phyloP scores from a whole-genome alignment of 768 basidiomycete genomes.

The Termitomyces sp. region DNA sequence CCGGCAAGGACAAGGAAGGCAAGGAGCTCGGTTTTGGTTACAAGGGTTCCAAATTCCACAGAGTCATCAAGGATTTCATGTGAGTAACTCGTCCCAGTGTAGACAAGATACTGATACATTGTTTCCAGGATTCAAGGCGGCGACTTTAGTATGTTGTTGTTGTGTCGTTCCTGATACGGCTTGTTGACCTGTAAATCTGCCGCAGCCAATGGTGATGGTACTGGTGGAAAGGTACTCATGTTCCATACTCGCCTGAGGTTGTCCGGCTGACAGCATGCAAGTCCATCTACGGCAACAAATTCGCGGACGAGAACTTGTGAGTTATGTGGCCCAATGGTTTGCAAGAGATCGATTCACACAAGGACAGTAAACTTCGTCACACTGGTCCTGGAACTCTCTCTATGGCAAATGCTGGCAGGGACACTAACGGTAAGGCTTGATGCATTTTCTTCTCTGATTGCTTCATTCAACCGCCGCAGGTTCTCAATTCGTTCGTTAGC shows the following conservation, averaged over 20 bases:
- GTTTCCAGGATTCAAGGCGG: slow-evolving; percentile 87
- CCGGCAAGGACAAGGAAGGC: slow-evolving; percentile 79
- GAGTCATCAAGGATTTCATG: slow-evolving; percentile 95
- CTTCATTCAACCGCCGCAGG: slow-evolving; percentile 36
- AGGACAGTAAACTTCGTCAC: slow-evolving; percentile 87
- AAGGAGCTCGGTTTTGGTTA: slow-evolving; percentile 82
- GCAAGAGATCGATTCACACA: slow-evolving; percentile 1
- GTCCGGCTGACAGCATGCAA: slow-evolving; percentile 23
- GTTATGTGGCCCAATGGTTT: slow-evolving; percentile 19
- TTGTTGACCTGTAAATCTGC: slow-evolving; percentile 16
- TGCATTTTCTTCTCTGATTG: background rate
- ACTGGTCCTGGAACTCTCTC: slow-evolving; percentile 83
- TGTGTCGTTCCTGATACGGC: background rate
- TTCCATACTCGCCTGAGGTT: background rate
- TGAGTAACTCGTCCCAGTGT: slow-evolving; percentile 25
- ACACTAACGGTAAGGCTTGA: slow-evolving; percentile 74
- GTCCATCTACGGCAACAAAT: slow-evolving; percentile 90
- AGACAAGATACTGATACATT: background rate
- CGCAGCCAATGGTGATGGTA: slow-evolving; percentile 79
- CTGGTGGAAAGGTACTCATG: slow-evolving; percentile 75
- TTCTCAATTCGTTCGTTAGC: slow-evolving; percentile 77
- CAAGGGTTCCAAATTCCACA: slow-evolving; percentile 96
- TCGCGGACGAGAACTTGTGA: slow-evolving; percentile 96
- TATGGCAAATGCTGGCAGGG: slow-evolving; percentile 92
- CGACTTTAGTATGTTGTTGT: slow-evolving; percentile 79